Conservation (phyloP, 805 yeast species). For the Nakazawaea wyomingensis region DNA sequence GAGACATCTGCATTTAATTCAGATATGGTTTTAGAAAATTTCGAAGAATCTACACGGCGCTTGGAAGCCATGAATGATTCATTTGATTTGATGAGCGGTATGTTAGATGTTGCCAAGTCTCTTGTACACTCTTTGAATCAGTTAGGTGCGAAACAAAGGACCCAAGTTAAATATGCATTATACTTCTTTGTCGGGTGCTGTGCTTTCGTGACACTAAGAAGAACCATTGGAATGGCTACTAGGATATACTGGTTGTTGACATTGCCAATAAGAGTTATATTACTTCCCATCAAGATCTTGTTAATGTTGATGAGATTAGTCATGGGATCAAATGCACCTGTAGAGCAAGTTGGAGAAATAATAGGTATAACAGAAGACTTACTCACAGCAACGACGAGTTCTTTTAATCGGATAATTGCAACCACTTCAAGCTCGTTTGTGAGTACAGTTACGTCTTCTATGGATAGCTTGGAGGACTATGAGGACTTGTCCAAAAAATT, state of each 20-base stretch:
- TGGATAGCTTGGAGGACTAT: not conserved
- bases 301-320: constrained; percentile 2
- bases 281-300: constrained; percentile 8
- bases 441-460: not conserved
- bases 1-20: constrained; percentile 45
- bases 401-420: not conserved
- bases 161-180: constrained; percentile 11
- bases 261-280: constrained; percentile 7
- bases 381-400: not conserved
- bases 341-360: not conserved
- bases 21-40: constrained; percentile 42
- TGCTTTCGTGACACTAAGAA: constrained; percentile 7
- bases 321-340: not conserved
- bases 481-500: constrained; percentile 6
- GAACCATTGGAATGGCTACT: constrained; percentile 4
- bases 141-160: constrained; percentile 43
- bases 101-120: constrained; percentile 36
- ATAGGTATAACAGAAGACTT: constrained; percentile 2
- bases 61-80: constrained; percentile 35
- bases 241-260: constrained; percentile 11
- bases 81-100: constrained; percentile 34
- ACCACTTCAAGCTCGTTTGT: not conserved
- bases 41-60: constrained; percentile 41
- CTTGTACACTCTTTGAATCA: constrained; percentile 48
- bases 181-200: constrained; percentile 11